Evolutionary conservation across 1,284 basidiomycete genomes (phyloP).

Genomic region (Pseudozyma pruni): DNA sequence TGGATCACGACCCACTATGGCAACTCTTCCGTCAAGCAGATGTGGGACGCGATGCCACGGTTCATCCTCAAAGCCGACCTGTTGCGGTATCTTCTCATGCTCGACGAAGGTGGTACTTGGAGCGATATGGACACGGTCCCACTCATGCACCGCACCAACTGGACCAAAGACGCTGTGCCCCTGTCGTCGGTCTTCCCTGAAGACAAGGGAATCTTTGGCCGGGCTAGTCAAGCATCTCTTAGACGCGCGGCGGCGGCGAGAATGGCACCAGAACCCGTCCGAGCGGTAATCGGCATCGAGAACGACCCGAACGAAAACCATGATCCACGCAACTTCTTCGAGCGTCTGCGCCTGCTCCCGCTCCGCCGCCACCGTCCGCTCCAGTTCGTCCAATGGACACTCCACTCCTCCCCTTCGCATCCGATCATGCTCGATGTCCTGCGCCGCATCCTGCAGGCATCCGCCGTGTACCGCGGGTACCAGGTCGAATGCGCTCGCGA

Average conservation of each 20-base stretch:
- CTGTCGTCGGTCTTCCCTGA: slow-evolving; percentile 19
- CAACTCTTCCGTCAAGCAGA: slow-evolving; percentile 34
- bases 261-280: slow-evolving; percentile 20
- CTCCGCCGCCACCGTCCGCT: slow-evolving; percentile 32
- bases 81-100: slow-evolving; percentile 47
- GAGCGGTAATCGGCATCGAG: slow-evolving; percentile 49
- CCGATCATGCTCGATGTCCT: slow-evolving; percentile 50
- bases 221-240: slow-evolving; percentile 2
- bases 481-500: slow-evolving; percentile 32
- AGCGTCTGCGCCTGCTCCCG: slow-evolving; percentile 31
- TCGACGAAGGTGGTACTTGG: slow-evolving; percentile 49
- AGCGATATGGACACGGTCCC: slow-evolving; percentile 56
- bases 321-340: slow-evolving; percentile 33
- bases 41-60: slow-evolving; percentile 47
- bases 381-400: slow-evolving; percentile 51
- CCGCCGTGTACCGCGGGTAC: slow-evolving; percentile 31
- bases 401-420: slow-evolving; percentile 40
- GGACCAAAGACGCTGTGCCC: slow-evolving; percentile 42
- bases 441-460: slow-evolving; percentile 31
- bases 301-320: slow-evolving; percentile 39
- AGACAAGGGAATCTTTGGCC: slow-evolving; percentile 24
- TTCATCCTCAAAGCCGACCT: slow-evolving; percentile 55
- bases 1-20: slow-evolving; percentile 35
- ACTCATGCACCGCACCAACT: slow-evolving; percentile 38
- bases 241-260: neutral